Evolutionary conservation across 371 early-diverging fungal genomes (phyloP).

Genomic region (Catenaria anguillulae): DNA sequence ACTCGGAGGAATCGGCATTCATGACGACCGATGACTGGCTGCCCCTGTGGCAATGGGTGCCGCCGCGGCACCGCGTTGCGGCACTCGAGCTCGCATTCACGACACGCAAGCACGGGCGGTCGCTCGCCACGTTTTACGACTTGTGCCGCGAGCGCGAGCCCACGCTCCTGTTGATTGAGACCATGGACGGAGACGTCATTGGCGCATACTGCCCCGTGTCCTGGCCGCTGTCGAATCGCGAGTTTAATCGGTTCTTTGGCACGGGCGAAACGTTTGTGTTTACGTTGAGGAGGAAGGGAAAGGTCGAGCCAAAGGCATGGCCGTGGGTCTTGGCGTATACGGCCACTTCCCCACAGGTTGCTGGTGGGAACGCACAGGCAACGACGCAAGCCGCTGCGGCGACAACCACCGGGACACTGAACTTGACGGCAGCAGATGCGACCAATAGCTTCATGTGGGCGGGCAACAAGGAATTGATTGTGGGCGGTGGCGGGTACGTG

Average conservation of each 20-base stretch:
- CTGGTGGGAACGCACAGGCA: background rate
- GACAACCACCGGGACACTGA: background rate
- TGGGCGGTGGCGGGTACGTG: slow-evolving; percentile 27
- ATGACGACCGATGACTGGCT: slow-evolving; percentile 22
- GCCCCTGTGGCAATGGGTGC: slow-evolving; percentile 24
- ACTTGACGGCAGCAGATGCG: background rate
- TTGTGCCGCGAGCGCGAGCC: slow-evolving; percentile 14
- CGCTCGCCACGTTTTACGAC: slow-evolving; percentile 16
- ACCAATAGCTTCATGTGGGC: slow-evolving; percentile 16
- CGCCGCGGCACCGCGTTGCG: slow-evolving; percentile 15
- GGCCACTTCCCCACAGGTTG: background rate
- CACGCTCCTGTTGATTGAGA: slow-evolving; percentile 20
- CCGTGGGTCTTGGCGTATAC: background rate
- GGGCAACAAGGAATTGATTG: slow-evolving; percentile 14
- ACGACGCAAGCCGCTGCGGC: background rate
- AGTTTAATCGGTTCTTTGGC: slow-evolving; percentile 4
- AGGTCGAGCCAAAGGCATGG: background rate
- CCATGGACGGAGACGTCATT: slow-evolving; percentile 18
- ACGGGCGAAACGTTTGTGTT: slow-evolving; percentile 27
- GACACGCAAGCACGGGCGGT: slow-evolving; percentile 23
- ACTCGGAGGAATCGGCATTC: slow-evolving; percentile 9
- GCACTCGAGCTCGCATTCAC: slow-evolving; percentile 24
- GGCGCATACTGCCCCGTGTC: slow-evolving; percentile 22
- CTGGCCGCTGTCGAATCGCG: slow-evolving; percentile 11
- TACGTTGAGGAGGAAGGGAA: slow-evolving; percentile 17